These are phyloP conservation scores for Drechmeria coniospora DNA, from an alignment of 2,329 filamentous ascomycete genomes.

Conservation along the genomic window DNA sequence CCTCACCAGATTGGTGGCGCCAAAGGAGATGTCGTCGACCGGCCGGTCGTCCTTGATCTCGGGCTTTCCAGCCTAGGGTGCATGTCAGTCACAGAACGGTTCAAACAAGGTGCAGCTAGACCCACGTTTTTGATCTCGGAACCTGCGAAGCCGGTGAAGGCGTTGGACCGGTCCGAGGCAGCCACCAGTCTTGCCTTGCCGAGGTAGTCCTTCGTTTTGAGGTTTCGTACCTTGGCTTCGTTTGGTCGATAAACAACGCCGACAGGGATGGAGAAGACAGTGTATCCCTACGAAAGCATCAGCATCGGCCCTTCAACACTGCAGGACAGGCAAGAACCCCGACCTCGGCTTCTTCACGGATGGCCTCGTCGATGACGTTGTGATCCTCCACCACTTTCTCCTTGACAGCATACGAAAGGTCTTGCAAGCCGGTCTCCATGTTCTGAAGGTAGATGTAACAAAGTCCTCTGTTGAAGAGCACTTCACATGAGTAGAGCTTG, in stretches of 20 bases:
- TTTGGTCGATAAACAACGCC: conserved; percentile 92
- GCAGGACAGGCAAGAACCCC: conserved; percentile 8
- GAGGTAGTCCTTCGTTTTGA: conserved; percentile 95
- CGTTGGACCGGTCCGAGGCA: conserved; percentile 65
- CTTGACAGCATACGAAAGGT: conserved; percentile 78
- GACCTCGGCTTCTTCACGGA: conserved; percentile 83
- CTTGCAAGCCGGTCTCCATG: conserved; percentile 77
- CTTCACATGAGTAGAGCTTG: conserved; percentile 93
- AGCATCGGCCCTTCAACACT: conserved; percentile 7
- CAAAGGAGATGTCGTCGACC: conserved; percentile 73
- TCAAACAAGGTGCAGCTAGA: conserved; percentile 3
- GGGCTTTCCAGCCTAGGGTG: conserved; percentile 29
- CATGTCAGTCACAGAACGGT: conserved; percentile 6
- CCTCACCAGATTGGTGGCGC: conserved; percentile 84
- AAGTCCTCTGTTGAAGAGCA: conserved; percentile 89
- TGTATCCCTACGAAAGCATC: conserved; percentile 58
- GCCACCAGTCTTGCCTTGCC: conserved; percentile 91
- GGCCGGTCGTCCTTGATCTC: conserved; percentile 65
- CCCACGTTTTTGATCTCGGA: conserved; percentile 61
- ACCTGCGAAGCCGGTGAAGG: conserved; percentile 68
- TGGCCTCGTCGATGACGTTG: conserved; percentile 95
- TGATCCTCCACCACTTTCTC: conserved; percentile 95
- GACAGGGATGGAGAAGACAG: conserved; percentile 94
- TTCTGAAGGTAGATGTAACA: conserved; percentile 97
- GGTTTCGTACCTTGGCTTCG: conserved; percentile 93